These are phyloP conservation scores for Pseudogymnoascus sp. DNA, from an alignment of 2,329 filamentous ascomycete species.

Conservation along the genomic window DNA sequence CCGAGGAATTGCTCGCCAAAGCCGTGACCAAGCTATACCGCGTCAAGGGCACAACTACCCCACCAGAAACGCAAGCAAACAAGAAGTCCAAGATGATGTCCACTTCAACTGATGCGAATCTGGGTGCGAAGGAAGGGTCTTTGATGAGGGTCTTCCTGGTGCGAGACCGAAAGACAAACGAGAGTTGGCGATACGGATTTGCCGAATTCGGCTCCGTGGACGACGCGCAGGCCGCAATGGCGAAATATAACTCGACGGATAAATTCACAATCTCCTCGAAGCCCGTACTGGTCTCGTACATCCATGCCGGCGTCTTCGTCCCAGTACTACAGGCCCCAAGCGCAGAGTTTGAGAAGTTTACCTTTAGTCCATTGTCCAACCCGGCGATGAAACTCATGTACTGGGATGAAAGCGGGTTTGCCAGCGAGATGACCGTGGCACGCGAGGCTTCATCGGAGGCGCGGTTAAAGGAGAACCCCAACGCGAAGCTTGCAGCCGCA, in stretches of 20 bases:
- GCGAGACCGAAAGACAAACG: slow-evolving; percentile 60
- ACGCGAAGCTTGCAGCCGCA: slow-evolving; percentile 33
- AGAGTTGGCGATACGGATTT: slow-evolving; percentile 76
- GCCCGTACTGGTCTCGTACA: slow-evolving; percentile 62
- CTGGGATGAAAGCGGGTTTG: slow-evolving; percentile 67
- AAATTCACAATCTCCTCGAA: slow-evolving; percentile 72
- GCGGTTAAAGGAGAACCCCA: slow-evolving; percentile 23
- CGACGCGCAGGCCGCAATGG: slow-evolving; percentile 66
- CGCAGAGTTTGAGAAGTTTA: slow-evolving; percentile 51
- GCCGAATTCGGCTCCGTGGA: slow-evolving; percentile 71
- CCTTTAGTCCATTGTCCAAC: slow-evolving; percentile 64
- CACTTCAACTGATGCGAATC: slow-evolving; percentile 40
- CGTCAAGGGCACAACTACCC: slow-evolving; percentile 32
- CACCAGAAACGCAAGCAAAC: slow-evolving; percentile 31
- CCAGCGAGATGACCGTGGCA: slow-evolving; percentile 55
- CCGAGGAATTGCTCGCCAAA: slow-evolving; percentile 62
- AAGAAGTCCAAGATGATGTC: slow-evolving; percentile 44
- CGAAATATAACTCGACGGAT: slow-evolving; percentile 62
- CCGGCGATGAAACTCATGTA: slow-evolving; percentile 61
- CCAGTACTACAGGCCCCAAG: slow-evolving; percentile 55
- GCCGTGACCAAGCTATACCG: slow-evolving; percentile 69
- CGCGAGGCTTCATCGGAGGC: slow-evolving; percentile 31
- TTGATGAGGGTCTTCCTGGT: slow-evolving; percentile 69
- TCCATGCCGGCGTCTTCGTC: slow-evolving; percentile 78
- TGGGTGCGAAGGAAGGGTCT: slow-evolving; percentile 64